These are phyloP conservation scores for Ottelia alismoides DNA, from an alignment of 106 monocot genomes.

Conservation along the genomic window DNA sequence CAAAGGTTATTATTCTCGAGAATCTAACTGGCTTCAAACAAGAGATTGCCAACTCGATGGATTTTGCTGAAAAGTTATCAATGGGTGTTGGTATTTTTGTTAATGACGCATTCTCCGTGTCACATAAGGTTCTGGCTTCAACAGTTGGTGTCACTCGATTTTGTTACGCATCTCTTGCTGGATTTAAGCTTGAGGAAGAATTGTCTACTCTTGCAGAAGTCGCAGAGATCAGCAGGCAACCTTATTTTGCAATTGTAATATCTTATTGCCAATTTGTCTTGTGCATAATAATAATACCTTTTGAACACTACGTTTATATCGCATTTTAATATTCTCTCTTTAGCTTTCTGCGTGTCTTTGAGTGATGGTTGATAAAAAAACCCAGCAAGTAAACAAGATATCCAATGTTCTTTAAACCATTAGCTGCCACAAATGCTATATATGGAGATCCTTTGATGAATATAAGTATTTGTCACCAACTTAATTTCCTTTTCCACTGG, in stretches of 20 bases:
- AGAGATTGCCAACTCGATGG: conserved; percentile 61
- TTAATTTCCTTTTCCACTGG: too few relatives aligned
- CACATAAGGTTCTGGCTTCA: conserved; percentile 89
- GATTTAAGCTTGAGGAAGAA: conserved; percentile 86
- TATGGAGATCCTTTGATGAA: too few relatives aligned
- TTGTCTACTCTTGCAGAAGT: conserved; percentile 25
- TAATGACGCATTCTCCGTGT: conserved; percentile 72
- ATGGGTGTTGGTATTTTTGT: conserved; percentile 60
- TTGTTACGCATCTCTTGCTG: conserved; percentile 81
- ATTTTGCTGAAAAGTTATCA: conserved; percentile 60
- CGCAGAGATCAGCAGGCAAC: conserved; percentile 26
- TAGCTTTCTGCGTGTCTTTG: too few relatives aligned
- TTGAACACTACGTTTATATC: too few relatives aligned
- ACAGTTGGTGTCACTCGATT: conserved; percentile 75
- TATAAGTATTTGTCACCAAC: too few relatives aligned
- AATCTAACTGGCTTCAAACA: conserved; percentile 59
- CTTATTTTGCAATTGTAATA: conserved; percentile 80
- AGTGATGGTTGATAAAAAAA: too few relatives aligned
- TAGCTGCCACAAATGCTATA: too few relatives aligned
- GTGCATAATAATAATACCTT: too few relatives aligned
- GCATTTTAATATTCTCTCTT: too few relatives aligned
- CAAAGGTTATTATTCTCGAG: conserved; percentile 63
- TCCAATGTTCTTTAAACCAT: too few relatives aligned
- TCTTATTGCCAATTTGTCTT: too few relatives aligned
- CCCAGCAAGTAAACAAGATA: too few relatives aligned